Evolutionary conservation across 805 yeast species (phyloP).

Genomic region (Metschnikowia dekortorum): DNA sequence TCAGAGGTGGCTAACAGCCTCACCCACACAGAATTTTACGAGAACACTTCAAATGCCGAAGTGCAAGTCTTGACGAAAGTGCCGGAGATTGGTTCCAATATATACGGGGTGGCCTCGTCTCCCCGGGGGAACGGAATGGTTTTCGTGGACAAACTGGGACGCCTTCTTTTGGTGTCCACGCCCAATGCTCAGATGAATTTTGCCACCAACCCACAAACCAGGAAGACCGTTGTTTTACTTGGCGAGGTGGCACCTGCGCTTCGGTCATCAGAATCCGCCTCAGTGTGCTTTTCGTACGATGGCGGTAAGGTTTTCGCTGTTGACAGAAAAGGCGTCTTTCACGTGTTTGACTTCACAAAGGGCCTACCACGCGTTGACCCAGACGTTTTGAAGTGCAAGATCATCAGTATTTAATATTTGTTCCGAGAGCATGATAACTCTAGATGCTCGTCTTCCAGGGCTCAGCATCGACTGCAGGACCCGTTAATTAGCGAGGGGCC

Average conservation of each 20-base stretch:
- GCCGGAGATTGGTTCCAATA: slow-evolving; percentile 76
- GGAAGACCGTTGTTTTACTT: slow-evolving; percentile 57
- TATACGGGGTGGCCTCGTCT: slow-evolving; percentile 69
- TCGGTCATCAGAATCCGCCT: slow-evolving; percentile 71
- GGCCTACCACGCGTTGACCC: slow-evolving; percentile 68
- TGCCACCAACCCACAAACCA: slow-evolving; percentile 13
- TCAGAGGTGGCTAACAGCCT: background rate
- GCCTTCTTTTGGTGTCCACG: slow-evolving; percentile 62
- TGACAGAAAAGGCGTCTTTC: slow-evolving; percentile 77
- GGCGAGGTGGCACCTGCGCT: slow-evolving; percentile 78
- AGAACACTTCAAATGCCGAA: slow-evolving; percentile 19
- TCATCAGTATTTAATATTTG: slow-evolving; percentile 31
- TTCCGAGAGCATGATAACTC: background rate
- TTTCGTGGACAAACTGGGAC: slow-evolving; percentile 73
- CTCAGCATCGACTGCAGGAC: too few species aligned
- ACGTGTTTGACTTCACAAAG: slow-evolving; percentile 82
- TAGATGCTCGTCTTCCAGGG: too few species aligned
- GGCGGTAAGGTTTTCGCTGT: slow-evolving; percentile 75
- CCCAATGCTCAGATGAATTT: slow-evolving; percentile 36
- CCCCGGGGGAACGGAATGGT: slow-evolving; percentile 88
- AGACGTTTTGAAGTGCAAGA: slow-evolving; percentile 64
- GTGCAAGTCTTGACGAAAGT: slow-evolving; percentile 45
- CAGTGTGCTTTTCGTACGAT: slow-evolving; percentile 67
- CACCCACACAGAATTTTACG: slow-evolving; percentile 6
- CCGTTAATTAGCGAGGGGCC: too few species aligned